Conservation (phyloP, 371 early-diverging fungal species). For the Scutellospora calospora region DNA sequence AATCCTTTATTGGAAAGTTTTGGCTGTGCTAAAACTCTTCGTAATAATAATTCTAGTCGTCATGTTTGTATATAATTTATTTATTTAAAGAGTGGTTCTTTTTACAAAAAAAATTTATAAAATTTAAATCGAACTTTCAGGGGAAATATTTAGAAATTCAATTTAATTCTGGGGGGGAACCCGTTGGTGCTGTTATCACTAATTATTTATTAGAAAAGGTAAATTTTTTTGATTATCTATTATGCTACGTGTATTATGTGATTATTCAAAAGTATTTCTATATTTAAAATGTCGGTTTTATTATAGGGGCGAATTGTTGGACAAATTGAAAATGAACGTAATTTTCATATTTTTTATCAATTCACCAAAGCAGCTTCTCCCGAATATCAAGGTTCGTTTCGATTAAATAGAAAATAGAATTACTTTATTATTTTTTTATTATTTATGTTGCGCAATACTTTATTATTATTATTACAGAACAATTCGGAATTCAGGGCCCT, state of each 20-base stretch:
- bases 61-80: conserved; percentile 71
- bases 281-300: not conserved
- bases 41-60: conserved; percentile 99
- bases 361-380: conserved; percentile 82
- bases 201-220: conserved; percentile 99
- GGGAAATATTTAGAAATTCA: conserved; percentile 99
- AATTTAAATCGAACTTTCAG: conserved; percentile 50
- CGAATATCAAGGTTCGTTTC: conserved; percentile 67
- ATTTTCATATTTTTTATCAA: conserved; percentile 98
- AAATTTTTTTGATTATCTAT: conserved; percentile 26
- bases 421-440: conserved; percentile 33
- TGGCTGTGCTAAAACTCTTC: conserved; percentile 99
- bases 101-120: conserved; percentile 11
- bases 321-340: conserved; percentile 94
- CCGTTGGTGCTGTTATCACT: conserved; percentile 97
- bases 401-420: not conserved
- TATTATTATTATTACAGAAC: conserved; percentile 55
- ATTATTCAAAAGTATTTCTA: not conserved
- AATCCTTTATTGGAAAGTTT: conserved; percentile 99
- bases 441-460: too few species aligned
- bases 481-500: conserved; percentile 82
- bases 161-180: conserved; percentile 92
- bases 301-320: conserved; percentile 90
- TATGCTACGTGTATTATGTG: not conserved
- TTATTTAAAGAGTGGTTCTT: too few species aligned